phyloP scores from a whole-genome alignment of 2,329 filamentous ascomycete genomes.

The Fusarium albosuccineum region DNA sequence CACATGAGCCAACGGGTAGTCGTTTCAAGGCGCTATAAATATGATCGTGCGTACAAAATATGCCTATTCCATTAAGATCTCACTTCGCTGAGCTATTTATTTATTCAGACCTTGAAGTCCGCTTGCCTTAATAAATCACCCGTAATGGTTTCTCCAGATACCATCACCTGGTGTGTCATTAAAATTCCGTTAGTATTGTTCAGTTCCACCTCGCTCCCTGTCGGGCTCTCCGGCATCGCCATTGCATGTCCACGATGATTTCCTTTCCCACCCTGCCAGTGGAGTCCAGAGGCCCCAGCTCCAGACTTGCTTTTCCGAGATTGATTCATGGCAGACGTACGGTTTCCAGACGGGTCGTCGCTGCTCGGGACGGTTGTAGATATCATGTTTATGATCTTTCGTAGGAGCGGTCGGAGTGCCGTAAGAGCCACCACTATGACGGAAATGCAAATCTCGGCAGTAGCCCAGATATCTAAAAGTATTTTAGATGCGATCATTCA shows the following conservation, averaged over 20 bases:
- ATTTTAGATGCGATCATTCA: too few species aligned
- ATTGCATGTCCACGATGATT: neutral
- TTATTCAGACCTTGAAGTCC: too few species aligned
- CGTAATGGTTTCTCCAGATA: too few species aligned
- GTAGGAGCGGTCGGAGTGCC: conserved; percentile 23
- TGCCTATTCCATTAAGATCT: too few species aligned
- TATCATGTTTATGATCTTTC: conserved; percentile 20
- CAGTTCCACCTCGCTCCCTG: conserved; percentile 26
- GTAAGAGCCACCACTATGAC: conserved; percentile 33
- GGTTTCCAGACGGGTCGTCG: conserved; percentile 12
- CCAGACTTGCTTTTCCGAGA: neutral
- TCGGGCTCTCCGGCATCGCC: neutral
- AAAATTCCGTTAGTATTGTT: neutral
- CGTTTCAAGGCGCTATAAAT: too few species aligned
- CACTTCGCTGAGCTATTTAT: too few species aligned
- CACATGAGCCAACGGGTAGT: too few species aligned
- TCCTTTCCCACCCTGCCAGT: conserved; percentile 9
- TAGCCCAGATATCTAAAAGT: conserved; percentile 28
- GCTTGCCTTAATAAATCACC: too few species aligned
- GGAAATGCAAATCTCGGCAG: conserved; percentile 32
- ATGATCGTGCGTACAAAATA: too few species aligned
- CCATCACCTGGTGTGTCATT: too few species aligned
- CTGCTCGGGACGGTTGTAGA: neutral
- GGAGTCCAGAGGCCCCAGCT: neutral
- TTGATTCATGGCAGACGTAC: neutral